phyloP scores from a whole-genome alignment of 805 yeast genomes.

The Suhomyces sp. region DNA sequence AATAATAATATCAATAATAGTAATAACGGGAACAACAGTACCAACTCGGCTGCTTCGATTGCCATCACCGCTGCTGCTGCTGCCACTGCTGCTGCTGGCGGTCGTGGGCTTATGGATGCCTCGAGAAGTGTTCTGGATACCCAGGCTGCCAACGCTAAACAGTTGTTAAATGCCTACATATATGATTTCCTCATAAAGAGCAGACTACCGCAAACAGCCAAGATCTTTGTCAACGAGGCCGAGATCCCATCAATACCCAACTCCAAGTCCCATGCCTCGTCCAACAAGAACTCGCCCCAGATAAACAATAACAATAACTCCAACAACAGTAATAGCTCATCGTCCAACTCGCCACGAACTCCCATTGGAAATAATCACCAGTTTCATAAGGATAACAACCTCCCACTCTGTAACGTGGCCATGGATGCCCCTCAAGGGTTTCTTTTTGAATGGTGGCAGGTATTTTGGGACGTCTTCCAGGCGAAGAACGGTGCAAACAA shows the following conservation, averaged over 20 bases:
- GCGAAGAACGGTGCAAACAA: conserved; percentile 52
- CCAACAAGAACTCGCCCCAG: conserved; percentile 21
- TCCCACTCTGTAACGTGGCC: conserved; percentile 52
- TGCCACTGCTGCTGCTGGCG: conserved; percentile 2
- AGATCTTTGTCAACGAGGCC: conserved; percentile 72
- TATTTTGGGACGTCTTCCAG: conserved; percentile 90
- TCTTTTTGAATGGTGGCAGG: conserved; percentile 92
- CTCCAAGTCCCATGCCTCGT: conserved; percentile 8
- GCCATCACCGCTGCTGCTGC: not conserved
- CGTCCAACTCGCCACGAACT: conserved; percentile 25
- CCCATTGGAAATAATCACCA: conserved; percentile 28
- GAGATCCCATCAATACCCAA: conserved; percentile 47
- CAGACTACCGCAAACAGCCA: conserved; percentile 69
- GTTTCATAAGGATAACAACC: conserved; percentile 38
- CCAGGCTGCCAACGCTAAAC: conserved; percentile 53
- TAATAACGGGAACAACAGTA: conserved; percentile 2
- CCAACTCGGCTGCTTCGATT: conserved; percentile 2
- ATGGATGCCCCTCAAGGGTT: conserved; percentile 88
- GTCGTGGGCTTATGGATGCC: conserved; percentile 24
- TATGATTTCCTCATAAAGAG: conserved; percentile 82
- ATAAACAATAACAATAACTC: conserved; percentile 4
- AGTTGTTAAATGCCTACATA: conserved; percentile 75
- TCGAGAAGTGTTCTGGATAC: conserved; percentile 35
- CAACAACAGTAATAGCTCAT: not conserved
- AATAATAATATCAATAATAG: not conserved